These are phyloP conservation scores for Trichaptum fuscoviolaceum DNA, from an alignment of 768 basidiomycete species.

Conservation along the genomic window DNA sequence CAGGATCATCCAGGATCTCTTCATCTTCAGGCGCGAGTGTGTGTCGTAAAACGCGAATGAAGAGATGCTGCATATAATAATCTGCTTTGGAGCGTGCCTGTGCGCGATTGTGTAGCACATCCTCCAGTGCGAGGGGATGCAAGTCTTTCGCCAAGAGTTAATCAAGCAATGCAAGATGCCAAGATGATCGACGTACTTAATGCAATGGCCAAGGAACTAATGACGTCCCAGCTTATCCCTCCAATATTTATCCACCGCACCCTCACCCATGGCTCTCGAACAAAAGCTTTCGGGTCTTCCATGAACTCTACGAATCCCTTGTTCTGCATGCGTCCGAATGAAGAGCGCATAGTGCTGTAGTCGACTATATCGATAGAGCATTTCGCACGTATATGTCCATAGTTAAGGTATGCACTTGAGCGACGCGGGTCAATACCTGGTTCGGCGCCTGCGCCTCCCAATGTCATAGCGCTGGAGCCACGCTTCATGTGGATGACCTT, in stretches of 20 bases:
- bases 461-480: conserved; percentile 35
- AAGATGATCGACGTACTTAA: conserved; percentile 40
- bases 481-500: conserved; percentile 62
- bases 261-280: conserved; percentile 55
- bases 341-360: conserved; percentile 54
- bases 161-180: conserved; percentile 1
- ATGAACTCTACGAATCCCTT: conserved; percentile 55
- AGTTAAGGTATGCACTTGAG: conserved; percentile 47
- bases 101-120: conserved; percentile 45
- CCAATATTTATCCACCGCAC: conserved; percentile 74
- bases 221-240: conserved; percentile 66
- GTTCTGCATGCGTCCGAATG: conserved; percentile 53
- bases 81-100: conserved; percentile 62
- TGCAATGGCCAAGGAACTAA: conserved; percentile 59
- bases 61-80: conserved; percentile 67
- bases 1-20: conserved; percentile 10
- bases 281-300: conserved; percentile 36
- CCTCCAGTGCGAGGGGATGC: conserved; percentile 69
- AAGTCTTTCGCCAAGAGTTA: conserved; percentile 36
- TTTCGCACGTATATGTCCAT: conserved; percentile 51
- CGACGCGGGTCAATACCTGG: conserved; percentile 68
- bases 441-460: conserved; percentile 52
- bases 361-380: conserved; percentile 66
- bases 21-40: conserved; percentile 31
- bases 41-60: conserved; percentile 64